These are phyloP conservation scores for Suillus occidentalis DNA, from an alignment of 768 basidiomycete species.

Conservation along the genomic window DNA sequence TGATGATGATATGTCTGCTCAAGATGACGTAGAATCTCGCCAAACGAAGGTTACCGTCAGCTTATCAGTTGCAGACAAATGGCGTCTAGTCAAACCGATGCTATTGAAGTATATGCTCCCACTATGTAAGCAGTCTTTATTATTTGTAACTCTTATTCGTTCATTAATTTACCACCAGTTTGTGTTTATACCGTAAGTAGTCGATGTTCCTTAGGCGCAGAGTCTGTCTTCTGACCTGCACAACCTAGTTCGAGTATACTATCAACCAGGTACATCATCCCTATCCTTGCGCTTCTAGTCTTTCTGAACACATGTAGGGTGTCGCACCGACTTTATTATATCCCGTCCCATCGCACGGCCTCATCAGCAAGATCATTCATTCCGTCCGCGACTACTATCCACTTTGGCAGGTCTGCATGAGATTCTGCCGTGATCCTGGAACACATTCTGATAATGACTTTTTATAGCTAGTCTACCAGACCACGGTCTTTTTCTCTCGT, in stretches of 20 bases:
- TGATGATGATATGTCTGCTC: slow-evolving; percentile 18
- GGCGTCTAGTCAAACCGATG: slow-evolving; percentile 77
- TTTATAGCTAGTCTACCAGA: slow-evolving; percentile 75
- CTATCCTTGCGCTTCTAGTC: not conserved
- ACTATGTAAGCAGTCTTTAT: slow-evolving; percentile 58
- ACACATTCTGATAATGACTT: not conserved
- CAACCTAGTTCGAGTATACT: slow-evolving; percentile 80
- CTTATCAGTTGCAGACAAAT: slow-evolving; percentile 74
- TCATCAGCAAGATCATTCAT: slow-evolving; percentile 78
- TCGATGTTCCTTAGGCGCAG: not conserved
- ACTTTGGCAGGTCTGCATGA: slow-evolving; percentile 73
- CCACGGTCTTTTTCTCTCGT: slow-evolving; percentile 90
- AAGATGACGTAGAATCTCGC: slow-evolving; percentile 26
- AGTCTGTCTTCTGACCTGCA: slow-evolving; percentile 25
- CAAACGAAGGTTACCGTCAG: slow-evolving; percentile 46
- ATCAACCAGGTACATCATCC: slow-evolving; percentile 71
- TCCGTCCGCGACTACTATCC: slow-evolving; percentile 92
- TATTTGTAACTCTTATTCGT: not conserved
- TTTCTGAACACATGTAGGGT: slow-evolving; percentile 48
- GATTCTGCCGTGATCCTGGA: too few species aligned
- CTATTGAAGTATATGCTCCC: slow-evolving; percentile 89
- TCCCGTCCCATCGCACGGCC: slow-evolving; percentile 68
- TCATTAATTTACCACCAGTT: slow-evolving; percentile 36
- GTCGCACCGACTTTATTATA: slow-evolving; percentile 89
- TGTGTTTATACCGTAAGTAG: slow-evolving; percentile 60